These are phyloP conservation scores for Pythium oligandrum DNA, from an alignment of 352 stramenopile species.

Conservation along the genomic window DNA sequence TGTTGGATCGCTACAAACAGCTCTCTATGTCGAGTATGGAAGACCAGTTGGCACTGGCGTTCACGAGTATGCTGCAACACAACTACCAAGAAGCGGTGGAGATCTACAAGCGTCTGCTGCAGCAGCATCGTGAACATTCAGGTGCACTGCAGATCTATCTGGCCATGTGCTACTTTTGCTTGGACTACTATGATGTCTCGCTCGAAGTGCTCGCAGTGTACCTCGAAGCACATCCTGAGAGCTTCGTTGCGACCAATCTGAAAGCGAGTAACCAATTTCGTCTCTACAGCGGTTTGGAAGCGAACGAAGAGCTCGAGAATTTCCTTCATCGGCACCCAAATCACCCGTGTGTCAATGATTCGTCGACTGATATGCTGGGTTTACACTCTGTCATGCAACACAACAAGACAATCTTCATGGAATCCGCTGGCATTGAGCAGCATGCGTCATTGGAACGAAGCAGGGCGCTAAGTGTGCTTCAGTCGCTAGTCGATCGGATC, in stretches of 20 bases:
- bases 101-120: conserved; percentile 62
- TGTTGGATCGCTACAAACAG: conserved; percentile 74
- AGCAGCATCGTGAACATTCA: conserved; percentile 22
- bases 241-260: conserved; percentile 68
- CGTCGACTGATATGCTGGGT: conserved; percentile 10
- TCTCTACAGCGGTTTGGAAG: conserved; percentile 47
- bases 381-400: conserved; percentile 40
- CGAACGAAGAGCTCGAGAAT: conserved; percentile 79
- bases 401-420: conserved; percentile 49
- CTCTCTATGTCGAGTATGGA: conserved; percentile 22
- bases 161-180: conserved; percentile 67
- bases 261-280: conserved; percentile 60
- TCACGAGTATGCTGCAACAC: conserved; percentile 33
- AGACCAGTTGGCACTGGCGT: conserved; percentile 43
- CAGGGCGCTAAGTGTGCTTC: conserved; percentile 11
- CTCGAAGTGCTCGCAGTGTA: conserved; percentile 62
- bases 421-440: conserved; percentile 6
- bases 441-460: not conserved
- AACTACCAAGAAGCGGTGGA: conserved; percentile 67
- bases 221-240: conserved; percentile 35
- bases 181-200: conserved; percentile 69
- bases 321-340: conserved; percentile 49
- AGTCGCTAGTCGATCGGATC: conserved; percentile 31
- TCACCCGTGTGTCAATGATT: conserved; percentile 22
- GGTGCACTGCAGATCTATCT: conserved; percentile 64